Conservation (phyloP, 140 eudicot genomes). For the Cichorium intybus region DNA sequence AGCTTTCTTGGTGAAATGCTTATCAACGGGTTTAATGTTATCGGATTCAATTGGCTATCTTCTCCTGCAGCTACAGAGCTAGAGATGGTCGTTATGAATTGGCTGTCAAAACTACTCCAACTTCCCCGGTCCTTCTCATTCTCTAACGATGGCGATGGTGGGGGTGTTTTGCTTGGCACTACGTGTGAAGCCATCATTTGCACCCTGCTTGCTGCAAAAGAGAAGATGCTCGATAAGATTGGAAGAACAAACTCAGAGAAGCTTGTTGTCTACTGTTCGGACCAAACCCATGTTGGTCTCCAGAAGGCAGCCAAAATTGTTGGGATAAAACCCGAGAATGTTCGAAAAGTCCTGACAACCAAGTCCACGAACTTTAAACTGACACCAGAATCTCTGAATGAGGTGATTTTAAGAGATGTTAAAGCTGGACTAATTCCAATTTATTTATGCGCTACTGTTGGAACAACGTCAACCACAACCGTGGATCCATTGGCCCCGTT, state of each 20-base stretch:
- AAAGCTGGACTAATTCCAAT: conserved; percentile 33
- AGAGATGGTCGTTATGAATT: conserved; percentile 38
- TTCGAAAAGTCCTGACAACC: conserved; percentile 25
- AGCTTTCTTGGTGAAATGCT: conserved; percentile 38
- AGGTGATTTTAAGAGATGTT: conserved; percentile 24
- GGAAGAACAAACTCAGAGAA: conserved; percentile 24
- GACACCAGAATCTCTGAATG: not conserved
- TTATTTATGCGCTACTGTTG: conserved; percentile 33
- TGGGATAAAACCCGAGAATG: conserved; percentile 30
- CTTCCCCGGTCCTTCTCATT: conserved; percentile 32
- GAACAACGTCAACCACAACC: conserved; percentile 37
- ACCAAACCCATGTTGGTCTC: conserved; percentile 38
- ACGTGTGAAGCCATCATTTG: conserved; percentile 44
- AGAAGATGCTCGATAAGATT: conserved; percentile 13
- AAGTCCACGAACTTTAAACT: conserved; percentile 9
- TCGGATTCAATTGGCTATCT: conserved; percentile 44
- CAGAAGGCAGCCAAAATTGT: conserved; percentile 35
- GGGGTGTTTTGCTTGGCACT: conserved; percentile 42
- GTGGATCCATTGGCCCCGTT: conserved; percentile 32
- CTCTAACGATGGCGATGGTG: conserved; percentile 30
- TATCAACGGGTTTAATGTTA: conserved; percentile 31
- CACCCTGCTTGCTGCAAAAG: conserved; percentile 32
- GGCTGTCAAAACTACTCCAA: conserved; percentile 31
- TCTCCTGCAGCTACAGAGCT: conserved; percentile 44
- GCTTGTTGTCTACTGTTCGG: conserved; percentile 42